Conservation (phyloP, 441 rosid genomes). For the Iberis amara region DNA sequence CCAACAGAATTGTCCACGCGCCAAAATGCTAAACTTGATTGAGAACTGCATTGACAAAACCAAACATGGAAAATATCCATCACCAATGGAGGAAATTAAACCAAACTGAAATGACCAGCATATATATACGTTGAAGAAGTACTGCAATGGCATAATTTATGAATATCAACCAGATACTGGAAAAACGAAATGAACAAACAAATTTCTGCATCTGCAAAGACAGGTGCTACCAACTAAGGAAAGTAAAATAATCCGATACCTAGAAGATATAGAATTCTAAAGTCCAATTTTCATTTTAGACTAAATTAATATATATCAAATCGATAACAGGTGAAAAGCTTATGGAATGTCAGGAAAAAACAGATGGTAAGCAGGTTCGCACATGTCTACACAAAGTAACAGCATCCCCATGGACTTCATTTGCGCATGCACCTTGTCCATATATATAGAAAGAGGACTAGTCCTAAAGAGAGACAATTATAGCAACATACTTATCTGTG, state of each 20-base stretch:
- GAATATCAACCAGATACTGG: conserved; percentile 17
- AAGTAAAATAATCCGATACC: conserved; percentile 5
- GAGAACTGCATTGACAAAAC: conserved; percentile 45
- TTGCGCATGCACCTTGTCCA: conserved; percentile 22
- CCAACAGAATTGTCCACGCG: conserved; percentile 85
- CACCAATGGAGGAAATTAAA: conserved; percentile 14
- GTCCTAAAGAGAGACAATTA: conserved; percentile 23
- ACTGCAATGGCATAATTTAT: conserved; percentile 5
- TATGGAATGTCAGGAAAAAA: background rate
- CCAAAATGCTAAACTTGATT: conserved; percentile 77
- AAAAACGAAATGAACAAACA: conserved; percentile 15
- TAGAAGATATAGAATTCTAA: conserved; percentile 8
- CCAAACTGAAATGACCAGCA: conserved; percentile 19
- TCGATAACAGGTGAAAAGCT: conserved; percentile 3
- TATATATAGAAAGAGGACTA: conserved; percentile 16
- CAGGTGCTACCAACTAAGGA: conserved; percentile 11
- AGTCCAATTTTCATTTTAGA: conserved; percentile 14
- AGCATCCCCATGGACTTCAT: conserved; percentile 12
- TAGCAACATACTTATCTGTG: conserved; percentile 47
- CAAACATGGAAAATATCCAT: conserved; percentile 15
- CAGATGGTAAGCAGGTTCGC: conserved; percentile 6
- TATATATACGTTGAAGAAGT: conserved; percentile 1
- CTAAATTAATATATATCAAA: conserved; percentile 13
- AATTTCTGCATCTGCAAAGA: conserved; percentile 10
- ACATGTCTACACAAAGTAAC: conserved; percentile 14